Evolutionary conservation across 2,329 filamentous ascomycete species (phyloP), one percentile per base, ranked within the genome.

Genomic region (Fonsecaea pedrosoi): DNA sequence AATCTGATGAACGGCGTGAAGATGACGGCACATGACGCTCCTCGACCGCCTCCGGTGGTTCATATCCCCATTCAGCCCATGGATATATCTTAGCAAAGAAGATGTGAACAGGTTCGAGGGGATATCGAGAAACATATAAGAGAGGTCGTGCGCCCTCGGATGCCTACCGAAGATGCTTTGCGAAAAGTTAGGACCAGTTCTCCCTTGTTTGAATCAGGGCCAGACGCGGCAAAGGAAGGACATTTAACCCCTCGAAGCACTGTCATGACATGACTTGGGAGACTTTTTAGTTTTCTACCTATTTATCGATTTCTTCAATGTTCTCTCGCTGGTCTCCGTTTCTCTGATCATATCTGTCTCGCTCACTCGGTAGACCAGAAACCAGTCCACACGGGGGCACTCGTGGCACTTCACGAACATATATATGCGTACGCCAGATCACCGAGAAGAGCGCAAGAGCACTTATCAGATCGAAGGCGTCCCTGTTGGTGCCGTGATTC

Each of bases 61-160:
- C 62, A 65, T 30, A 30, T 60, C 18, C 55, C 60, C 25, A 35
- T 61, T 18, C 67, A 64, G 60, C 50, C 62, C 21, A 70, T 70
- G 68, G 62, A 70, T 18, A 35, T 68, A 25, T 68, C 65, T 32
- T 65, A 56, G 30, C 45, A 10, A 50, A 12, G 9, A 7, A 21
- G 13, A 25, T 9, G 45, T 50, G 18, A 21, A 18, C 6, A 25
- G 6, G 4, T 21, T 12, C 9, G 18, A 4, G 18, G 42, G 25
- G 42, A 10, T 48, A 25, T n/a, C 8, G 8, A 50, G 18, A 50
- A 25, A 7, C 10, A 50, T 50, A 50, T 50, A 50, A 6, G 18
- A 50, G 45, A 50, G 15, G 15, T 50, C 45, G 18, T 12, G 45
- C 38, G 5, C 45, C 18, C 25, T 10, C 18, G 18, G 13, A 18